Evolutionary conservation across 257 asterid genomes (phyloP), one percentile per base, ranked within the genome.

Genomic region (Rehmannia glutinosa): DNA sequence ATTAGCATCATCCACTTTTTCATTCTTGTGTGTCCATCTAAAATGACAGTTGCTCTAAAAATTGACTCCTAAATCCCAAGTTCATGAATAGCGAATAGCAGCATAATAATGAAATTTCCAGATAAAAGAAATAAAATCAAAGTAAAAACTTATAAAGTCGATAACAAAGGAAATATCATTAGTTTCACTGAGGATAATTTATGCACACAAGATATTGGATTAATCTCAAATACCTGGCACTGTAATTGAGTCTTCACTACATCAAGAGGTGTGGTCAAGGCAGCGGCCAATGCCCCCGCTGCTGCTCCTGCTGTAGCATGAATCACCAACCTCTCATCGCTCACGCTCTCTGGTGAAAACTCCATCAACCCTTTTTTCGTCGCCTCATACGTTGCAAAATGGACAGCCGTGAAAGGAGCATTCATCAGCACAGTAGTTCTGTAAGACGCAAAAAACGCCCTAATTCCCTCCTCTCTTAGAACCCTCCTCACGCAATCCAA

Each of bases 301-400:
- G 82, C 97, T 0, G 97, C 97, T 16, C 97, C 99, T 42, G 99
- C 99, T 0, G 97, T 91, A 24, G 97, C 97, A 77, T 94, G 97
- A 58, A 85, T 93, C 15, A 83, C 74, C 85, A 87, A 70, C 38
- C 82, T 68, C 75, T 91, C 99, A 42, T 91, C 95, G 38, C 79
- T 84, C 9, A 68, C 77, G 53, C 73, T 81, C 35, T 86, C 91
- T 0, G 95, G 90, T 0, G 93, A 90, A 17, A 91, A 72, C 81
- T 77, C 96, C 81, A 53, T 74, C 70, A 91, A 59, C 13, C 95
- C 97, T 68, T 80, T 82, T 65, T 94, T 94, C 0, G 84, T 80
- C 0, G 97, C 99, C 87, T 94, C 99, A 41, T 94, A 91, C 0
- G 95, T 85, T 2, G 97, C 71, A 30, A 94, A 94, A 80, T 94